These are phyloP conservation scores for Colletotrichum sp. DNA, from an alignment of 2,329 filamentous ascomycete species.

Conservation along the genomic window DNA sequence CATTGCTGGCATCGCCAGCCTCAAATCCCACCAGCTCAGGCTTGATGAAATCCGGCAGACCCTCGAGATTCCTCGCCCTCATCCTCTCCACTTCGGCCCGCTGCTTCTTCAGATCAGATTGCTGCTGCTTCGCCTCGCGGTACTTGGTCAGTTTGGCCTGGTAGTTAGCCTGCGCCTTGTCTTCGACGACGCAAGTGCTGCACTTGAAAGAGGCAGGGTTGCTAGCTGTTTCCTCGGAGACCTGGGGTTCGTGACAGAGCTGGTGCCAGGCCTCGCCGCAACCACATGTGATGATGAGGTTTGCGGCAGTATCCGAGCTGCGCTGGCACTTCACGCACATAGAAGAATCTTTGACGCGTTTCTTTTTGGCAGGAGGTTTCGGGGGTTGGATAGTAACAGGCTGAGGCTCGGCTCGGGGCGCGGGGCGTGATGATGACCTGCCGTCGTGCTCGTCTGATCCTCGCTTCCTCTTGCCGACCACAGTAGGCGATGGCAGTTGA, in stretches of 20 bases:
- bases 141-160: conserved; percentile 14
- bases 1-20: conserved; percentile 34
- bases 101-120: conserved; percentile 21
- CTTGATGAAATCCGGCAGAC: conserved; percentile 37
- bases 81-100: conserved; percentile 32
- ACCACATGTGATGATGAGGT: conserved; percentile 24
- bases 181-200: conserved; percentile 20
- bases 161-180: conserved; percentile 20
- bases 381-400: not conserved
- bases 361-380: conserved; percentile 15
- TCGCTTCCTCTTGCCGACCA: conserved; percentile 8
- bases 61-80: conserved; percentile 34
- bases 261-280: conserved; percentile 29
- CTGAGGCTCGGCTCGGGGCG: not conserved
- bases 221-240: conserved; percentile 3
- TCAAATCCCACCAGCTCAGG: conserved; percentile 42
- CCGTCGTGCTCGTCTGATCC: not conserved
- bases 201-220: conserved; percentile 23
- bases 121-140: conserved; percentile 19
- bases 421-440: not conserved
- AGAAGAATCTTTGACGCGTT: conserved; percentile 13
- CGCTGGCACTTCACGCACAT: conserved; percentile 26
- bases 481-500: not conserved
- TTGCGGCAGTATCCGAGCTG: conserved; percentile 19
- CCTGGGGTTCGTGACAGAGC: conserved; percentile 25